A percentile compares a stretch with the other conserved stretches of the same genome.
These are phyloP conservation scores for Solidago caesia DNA, from an alignment of 129 eudicot species.

Conservation along the genomic window DNA sequence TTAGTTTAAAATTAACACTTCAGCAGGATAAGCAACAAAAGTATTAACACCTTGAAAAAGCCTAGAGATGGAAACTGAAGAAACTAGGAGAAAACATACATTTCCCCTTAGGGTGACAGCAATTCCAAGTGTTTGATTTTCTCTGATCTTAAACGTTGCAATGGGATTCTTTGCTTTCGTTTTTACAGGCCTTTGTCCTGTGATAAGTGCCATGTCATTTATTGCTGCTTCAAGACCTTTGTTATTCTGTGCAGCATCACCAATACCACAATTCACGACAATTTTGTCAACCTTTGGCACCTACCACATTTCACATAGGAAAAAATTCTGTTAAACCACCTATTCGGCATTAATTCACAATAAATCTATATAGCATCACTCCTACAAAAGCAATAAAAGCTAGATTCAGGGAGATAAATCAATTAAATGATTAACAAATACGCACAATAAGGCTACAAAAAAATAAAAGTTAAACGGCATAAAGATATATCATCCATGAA, in stretches of 20 bases:
- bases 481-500: background rate
- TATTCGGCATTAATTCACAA: background rate
- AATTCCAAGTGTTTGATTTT: constrained; percentile 73
- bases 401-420: constrained; percentile 1
- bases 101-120: constrained; percentile 88
- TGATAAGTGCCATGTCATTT: constrained; percentile 80
- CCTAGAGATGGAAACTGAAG: background rate
- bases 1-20: background rate
- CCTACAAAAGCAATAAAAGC: background rate
- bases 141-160: constrained; percentile 87
- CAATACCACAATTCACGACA: constrained; percentile 93
- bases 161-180: constrained; percentile 90
- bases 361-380: background rate
- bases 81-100: constrained; percentile 41
- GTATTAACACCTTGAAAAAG: background rate
- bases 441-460: background rate
- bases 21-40: background rate
- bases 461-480: background rate
- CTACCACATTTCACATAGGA: constrained; percentile 34
- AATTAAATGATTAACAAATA: background rate
- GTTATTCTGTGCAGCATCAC: constrained; percentile 94
- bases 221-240: constrained; percentile 92
- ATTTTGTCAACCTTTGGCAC: constrained; percentile 82
- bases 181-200: constrained; percentile 94
- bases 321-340: background rate